Conservation (phyloP, 345 rosid species). For the Trapa incisa region DNA sequence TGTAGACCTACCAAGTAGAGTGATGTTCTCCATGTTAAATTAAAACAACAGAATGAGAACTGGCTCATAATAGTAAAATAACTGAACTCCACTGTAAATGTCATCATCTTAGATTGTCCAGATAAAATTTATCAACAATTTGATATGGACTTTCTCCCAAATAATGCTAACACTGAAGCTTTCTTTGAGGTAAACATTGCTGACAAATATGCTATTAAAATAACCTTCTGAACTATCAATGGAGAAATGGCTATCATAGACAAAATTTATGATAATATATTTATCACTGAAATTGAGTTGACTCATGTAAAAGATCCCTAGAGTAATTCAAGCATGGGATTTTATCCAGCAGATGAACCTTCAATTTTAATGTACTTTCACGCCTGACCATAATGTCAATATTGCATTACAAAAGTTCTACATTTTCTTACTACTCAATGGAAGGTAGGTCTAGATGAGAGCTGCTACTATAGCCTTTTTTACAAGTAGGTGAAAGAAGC, state of each 20-base stretch:
- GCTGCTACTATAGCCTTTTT: not conserved
- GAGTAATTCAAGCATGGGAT: not conserved
- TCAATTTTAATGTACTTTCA: too few species aligned
- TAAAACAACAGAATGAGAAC: not conserved
- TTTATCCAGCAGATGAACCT: too few species aligned
- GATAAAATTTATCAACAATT: not conserved
- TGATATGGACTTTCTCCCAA: not conserved
- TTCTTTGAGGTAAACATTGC: not conserved
- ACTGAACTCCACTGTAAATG: not conserved
- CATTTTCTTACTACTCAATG: not conserved
- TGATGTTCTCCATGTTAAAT: not conserved
- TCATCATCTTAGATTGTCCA: not conserved
- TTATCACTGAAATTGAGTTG: not conserved
- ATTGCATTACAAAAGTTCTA: not conserved
- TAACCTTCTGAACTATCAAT: not conserved
- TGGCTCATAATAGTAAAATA: not conserved
- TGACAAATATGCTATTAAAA: too few species aligned
- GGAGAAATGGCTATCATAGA: not conserved
- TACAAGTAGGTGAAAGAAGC: not conserved
- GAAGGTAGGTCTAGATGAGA: not conserved
- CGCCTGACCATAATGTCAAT: not conserved
- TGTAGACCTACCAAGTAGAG: slow-evolving; percentile 50
- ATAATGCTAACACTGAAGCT: not conserved
- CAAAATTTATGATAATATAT: not conserved
- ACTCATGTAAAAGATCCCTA: not conserved